Evolutionary conservation across 2,329 filamentous ascomycete genomes (phyloP).

Genomic region (Pestalotiopsis sp.): DNA sequence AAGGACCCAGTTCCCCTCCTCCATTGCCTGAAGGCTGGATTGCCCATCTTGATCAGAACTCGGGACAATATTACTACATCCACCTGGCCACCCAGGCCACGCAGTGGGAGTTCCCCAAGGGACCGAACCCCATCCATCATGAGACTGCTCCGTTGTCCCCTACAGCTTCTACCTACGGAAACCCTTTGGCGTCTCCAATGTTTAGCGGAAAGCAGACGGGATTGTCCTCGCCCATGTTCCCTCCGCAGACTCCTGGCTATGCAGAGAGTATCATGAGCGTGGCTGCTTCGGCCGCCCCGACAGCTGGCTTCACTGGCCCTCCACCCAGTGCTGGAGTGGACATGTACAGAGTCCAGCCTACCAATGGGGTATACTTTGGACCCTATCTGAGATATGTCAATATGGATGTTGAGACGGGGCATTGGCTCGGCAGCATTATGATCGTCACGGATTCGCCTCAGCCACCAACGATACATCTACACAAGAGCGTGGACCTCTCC

Average conservation of each 20-base stretch:
- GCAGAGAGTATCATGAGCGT: slow-evolving; percentile 86
- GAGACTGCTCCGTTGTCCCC: slow-evolving; percentile 84
- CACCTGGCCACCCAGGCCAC: slow-evolving; percentile 93
- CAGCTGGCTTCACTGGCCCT: slow-evolving; percentile 85
- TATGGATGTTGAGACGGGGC: slow-evolving; percentile 89
- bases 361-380: slow-evolving; percentile 97
- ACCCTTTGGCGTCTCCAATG: slow-evolving; percentile 71
- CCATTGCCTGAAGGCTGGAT: slow-evolving; percentile 98
- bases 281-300: slow-evolving; percentile 72
- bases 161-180: slow-evolving; percentile 74
- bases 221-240: slow-evolving; percentile 78
- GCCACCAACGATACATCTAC: slow-evolving; percentile 93
- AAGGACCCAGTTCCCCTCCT: slow-evolving; percentile 78
- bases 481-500: slow-evolving; percentile 85
- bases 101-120: slow-evolving; percentile 98
- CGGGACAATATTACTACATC: slow-evolving; percentile 98
- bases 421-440: slow-evolving; percentile 93
- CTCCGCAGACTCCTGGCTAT: slow-evolving; percentile 81
- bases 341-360: slow-evolving; percentile 89
- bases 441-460: slow-evolving; percentile 89
- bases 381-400: slow-evolving; percentile 95
- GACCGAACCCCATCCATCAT: slow-evolving; percentile 84
- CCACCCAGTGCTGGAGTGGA: slow-evolving; percentile 87
- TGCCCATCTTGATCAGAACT: slow-evolving; percentile 91
- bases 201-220: slow-evolving; percentile 64